A percentile compares a stretch with the other conserved stretches of the same genome.
Conservation (phyloP, 73 alveolate species). For the Effrenium voratum region DNA sequence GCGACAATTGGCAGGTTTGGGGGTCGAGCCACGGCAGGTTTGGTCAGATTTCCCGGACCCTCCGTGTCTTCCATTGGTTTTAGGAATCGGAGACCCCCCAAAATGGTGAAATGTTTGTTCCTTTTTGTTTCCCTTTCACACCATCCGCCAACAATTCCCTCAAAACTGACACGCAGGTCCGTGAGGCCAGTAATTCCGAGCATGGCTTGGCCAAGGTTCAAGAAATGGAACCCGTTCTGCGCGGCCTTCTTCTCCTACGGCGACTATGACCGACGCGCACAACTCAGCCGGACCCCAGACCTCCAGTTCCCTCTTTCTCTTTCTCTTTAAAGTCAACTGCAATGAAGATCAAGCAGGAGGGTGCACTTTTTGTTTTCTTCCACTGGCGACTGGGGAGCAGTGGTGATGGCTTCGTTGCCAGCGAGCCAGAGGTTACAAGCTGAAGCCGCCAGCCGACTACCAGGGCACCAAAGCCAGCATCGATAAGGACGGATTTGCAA, state of each 20-base stretch:
- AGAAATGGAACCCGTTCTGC: constrained; percentile 59
- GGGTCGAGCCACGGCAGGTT: background rate
- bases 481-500: constrained; percentile 29
- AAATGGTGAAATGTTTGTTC: too few species aligned
- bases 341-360: background rate
- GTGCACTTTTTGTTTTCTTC: background rate
- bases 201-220: constrained; percentile 10
- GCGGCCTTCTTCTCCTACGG: constrained; percentile 72
- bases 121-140: too few species aligned
- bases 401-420: background rate
- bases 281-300: background rate
- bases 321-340: background rate
- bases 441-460: constrained; percentile 90
- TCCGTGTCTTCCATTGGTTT: background rate
- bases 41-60: background rate
- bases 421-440: constrained; percentile 27
- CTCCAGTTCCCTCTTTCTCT: background rate
- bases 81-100: background rate
- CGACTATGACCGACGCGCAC: constrained; percentile 62
- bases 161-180: background rate
- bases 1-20: too few species aligned
- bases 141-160: too few species aligned
- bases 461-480: constrained; percentile 83
- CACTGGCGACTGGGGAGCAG: background rate
- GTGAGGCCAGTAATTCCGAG: background rate